Conservation (phyloP, 768 basidiomycete species). For the Boletus edulis region DNA sequence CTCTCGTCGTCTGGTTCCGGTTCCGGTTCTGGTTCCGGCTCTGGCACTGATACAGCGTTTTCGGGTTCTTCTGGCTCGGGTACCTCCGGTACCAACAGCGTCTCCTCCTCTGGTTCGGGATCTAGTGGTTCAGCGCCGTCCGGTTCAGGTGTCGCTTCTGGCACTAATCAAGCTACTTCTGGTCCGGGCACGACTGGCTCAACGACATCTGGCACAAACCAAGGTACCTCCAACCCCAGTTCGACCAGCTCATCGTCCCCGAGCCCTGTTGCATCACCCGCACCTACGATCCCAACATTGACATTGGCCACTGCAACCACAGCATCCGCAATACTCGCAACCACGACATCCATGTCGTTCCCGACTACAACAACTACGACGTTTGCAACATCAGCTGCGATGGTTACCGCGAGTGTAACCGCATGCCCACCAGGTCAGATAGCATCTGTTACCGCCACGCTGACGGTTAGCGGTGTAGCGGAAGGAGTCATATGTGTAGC, state of each 20-base stretch:
- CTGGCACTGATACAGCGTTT: not conserved
- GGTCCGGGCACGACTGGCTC: not conserved
- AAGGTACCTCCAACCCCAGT: too few species aligned
- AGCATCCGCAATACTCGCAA: not conserved
- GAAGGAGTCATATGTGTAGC: conserved; percentile 12
- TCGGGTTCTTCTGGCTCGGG: too few species aligned
- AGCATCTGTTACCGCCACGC: not conserved
- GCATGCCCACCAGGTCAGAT: conserved; percentile 19
- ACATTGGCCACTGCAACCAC: not conserved
- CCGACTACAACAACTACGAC: not conserved
- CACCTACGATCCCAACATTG: not conserved
- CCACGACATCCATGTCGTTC: not conserved
- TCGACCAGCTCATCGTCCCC: not conserved
- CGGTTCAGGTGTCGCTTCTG: not conserved
- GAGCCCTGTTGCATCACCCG: not conserved
- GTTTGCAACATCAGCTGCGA: not conserved
- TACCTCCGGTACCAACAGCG: too few species aligned
- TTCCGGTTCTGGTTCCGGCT: not conserved
- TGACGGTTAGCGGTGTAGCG: not conserved
- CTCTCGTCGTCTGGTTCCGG: not conserved
- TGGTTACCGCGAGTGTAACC: not conserved
- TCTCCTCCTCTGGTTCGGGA: not conserved
- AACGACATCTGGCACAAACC: not conserved
- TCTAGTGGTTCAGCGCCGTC: not conserved
- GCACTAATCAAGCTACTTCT: not conserved